phyloP scores from a whole-genome alignment of 2,329 filamentous ascomycete genomes.

The Emmonsia crescens region DNA sequence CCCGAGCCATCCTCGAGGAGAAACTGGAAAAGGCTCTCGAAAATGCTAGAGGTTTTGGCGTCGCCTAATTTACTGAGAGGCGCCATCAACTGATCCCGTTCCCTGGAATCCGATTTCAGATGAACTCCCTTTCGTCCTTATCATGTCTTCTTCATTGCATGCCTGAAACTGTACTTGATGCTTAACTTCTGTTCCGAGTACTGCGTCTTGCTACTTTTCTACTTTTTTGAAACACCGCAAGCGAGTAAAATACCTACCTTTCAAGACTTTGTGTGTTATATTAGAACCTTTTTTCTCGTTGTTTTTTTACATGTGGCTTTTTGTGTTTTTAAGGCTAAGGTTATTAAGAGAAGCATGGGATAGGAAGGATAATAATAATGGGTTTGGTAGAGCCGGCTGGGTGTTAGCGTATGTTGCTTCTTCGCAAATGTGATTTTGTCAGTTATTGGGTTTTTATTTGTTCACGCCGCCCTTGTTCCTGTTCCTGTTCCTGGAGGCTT shows the following conservation, averaged over 20 bases:
- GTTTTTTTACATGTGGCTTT: neutral
- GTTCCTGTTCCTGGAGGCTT: neutral
- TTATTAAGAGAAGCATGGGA: neutral
- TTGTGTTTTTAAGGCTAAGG: neutral
- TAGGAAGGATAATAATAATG: neutral
- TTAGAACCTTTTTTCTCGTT: neutral
- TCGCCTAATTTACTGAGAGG: slow-evolving; percentile 43
- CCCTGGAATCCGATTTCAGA: neutral
- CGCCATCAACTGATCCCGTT: neutral
- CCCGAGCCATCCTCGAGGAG: slow-evolving; percentile 56
- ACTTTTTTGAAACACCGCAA: neutral
- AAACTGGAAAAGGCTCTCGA: slow-evolving; percentile 77
- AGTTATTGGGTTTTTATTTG: neutral
- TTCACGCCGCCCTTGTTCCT: neutral
- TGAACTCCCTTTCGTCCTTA: too few species aligned
- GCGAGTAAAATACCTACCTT: neutral
- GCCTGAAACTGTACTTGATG: neutral
- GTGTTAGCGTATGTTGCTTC: neutral
- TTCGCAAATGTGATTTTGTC: neutral
- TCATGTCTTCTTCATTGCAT: neutral
- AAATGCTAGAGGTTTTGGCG: slow-evolving; percentile 82
- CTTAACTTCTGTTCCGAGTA: neutral
- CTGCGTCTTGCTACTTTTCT: neutral
- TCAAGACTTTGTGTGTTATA: neutral
- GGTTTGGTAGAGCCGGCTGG: neutral